Base-by-base conservation (phyloP, 352 stramenopile species). In the Globisporangium nunn region DNA sequence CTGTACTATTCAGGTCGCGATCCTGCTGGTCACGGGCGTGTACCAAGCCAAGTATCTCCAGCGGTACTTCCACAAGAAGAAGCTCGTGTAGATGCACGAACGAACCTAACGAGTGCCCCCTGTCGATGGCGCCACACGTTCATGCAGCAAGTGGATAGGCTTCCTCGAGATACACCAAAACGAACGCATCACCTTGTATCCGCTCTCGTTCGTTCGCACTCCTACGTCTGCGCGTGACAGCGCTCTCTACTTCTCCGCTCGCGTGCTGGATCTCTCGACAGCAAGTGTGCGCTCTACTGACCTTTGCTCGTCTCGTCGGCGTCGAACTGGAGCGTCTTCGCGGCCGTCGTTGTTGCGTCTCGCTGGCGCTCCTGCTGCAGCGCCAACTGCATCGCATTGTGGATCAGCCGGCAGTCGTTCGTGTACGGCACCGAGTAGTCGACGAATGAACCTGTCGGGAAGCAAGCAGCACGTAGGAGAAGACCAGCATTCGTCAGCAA, bases 381-480 rank as follows among this genome's bases (percentile, higher is more conserved):
- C 35, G 81, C 76, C 37, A 91, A 62, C 50, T 87, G 74, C 68
- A 91, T 71, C 39, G 81, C 74, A 54, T 91, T 91, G 62, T 87
- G 78, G 61, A 91, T 91, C 59, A 85, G 74, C 2, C 81, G 72
- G 61, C 81, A 91, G 71, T 91, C 81, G 46, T 74, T 76, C 28
- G 81, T 91, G 70, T 93, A 93, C 52, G 82, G 82, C 45, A 88
- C 72, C 59, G 82, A 91, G 63, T 93, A 93, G 65, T 93, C 82
- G 48, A 93, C 73, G 45, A 93, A 93, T 18, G 82, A 93, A 12
- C 82, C 82, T 92, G 50, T 23, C 23, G 23, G 23, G 40, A 53
- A 18, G 31, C 7, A 15, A 46, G 41, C 17, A n/a, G 40, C 15
- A 23, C 41, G 41, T 23, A 23, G 23, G 23, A 23, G 23, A 23